Base-by-base conservation (phyloP, 2,329 filamentous ascomycete species). In the Metarhizium robertsii region DNA sequence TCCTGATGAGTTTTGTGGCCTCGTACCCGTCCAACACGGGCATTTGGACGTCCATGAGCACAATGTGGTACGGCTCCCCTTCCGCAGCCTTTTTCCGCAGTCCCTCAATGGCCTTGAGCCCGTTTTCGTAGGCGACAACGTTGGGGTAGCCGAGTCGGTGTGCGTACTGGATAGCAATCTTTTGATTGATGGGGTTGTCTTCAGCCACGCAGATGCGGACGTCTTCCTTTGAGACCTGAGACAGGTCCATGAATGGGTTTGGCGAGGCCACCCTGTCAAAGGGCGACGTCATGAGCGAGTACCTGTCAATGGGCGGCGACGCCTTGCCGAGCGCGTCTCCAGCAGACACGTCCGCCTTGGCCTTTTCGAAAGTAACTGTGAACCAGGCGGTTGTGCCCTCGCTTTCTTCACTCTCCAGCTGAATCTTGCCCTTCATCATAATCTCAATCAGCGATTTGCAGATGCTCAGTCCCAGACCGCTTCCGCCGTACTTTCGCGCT, bases 11-110 rank as follows among this genome's bases (percentile, higher is more conserved):
- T 61, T 87, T 87, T 0, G 92, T 96, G 1, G 92, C 91, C 69
- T 95, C 88, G 67, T 96, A 96, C 6, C 92, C 92, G 67, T 96
- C 92, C 8, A 95, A 80, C 3, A 95, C 84, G 0, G 92, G 92
- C 92, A 96, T 96, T 71, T 96, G 91, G 3, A 95, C 90, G 67
- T 96, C 92, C 92, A 96, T 96, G 48, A 96, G 79, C 45, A 95
- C 86, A 36, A 96, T 80, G 65, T 96, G 91, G 72, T 95, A 96
- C 0, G 91, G 92, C 8, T 76, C 76, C 1, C 86, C 86, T 59
- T 88, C 86, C 48, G 75, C 77, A 3, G 87, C 87, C 59, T 86
- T 87, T 52, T 81, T 75, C 8, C 87, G 84, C n/a, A 96, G 74
- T 0, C 90, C 92, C 64, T 95, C 88, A 14, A 96, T 87, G 0